Percentiles rank a stretch among this genome's conserved stretches.
Conservation (phyloP, 1,284 basidiomycete species). For the Mixia osmundae region DNA sequence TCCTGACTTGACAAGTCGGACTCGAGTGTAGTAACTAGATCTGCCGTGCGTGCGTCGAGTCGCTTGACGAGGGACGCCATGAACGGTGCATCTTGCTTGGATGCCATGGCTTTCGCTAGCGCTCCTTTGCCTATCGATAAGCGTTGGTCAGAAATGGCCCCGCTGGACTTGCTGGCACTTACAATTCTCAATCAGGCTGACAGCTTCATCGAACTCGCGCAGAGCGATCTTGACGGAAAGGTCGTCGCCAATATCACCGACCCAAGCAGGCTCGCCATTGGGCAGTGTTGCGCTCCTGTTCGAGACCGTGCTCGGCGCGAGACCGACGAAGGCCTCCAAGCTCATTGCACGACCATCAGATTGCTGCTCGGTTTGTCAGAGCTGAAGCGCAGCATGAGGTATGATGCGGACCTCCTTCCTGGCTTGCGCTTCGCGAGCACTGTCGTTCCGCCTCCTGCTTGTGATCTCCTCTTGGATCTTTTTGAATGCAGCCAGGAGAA, state of each 20-base stretch:
- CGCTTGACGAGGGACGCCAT: constrained; percentile 8
- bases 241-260: constrained; percentile 74
- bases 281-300: too few species aligned
- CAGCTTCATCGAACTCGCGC: constrained; percentile 68
- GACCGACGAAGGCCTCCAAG: too few species aligned
- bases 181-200: constrained; percentile 62
- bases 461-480: constrained; percentile 77
- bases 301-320: too few species aligned
- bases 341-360: too few species aligned
- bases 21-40: constrained; percentile 47
- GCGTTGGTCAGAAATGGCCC: neutral
- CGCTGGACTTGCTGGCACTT: constrained; percentile 5
- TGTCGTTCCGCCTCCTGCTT: constrained; percentile 66
- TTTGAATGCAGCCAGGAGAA: constrained; percentile 58
- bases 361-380: too few species aligned
- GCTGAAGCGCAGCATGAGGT: too few species aligned
- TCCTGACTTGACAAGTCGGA: constrained; percentile 46
- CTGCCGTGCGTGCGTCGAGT: constrained; percentile 32
- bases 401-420: constrained; percentile 12
- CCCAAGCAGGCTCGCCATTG: constrained; percentile 30
- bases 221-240: constrained; percentile 75
- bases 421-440: constrained; percentile 21
- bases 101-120: too few species aligned
- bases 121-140: constrained; percentile 9
- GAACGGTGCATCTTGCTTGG: neutral